A percentile compares a stretch with the other conserved stretches of the same genome.
These are phyloP conservation scores for Saccharomyces pastorianus DNA, from an alignment of 1,139 yeast genomes.

Conservation along the genomic window DNA sequence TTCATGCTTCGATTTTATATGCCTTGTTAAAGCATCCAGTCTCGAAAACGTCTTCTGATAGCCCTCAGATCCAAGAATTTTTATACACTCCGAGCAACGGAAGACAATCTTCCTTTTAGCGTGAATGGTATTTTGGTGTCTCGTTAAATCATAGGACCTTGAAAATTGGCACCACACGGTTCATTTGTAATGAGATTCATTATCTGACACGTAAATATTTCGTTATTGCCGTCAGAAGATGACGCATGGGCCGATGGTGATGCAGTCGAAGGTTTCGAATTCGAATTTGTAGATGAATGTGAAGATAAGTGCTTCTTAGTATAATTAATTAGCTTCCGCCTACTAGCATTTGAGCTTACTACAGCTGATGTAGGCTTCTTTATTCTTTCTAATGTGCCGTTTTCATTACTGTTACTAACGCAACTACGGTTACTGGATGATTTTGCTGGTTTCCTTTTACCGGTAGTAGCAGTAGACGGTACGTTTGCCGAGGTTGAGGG, in stretches of 20 bases:
- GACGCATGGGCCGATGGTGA: neutral
- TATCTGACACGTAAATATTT: slow-evolving; percentile 51
- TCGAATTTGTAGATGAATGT: neutral
- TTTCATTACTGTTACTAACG: slow-evolving; percentile 20
- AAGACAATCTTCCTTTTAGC: slow-evolving; percentile 79
- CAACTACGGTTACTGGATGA: slow-evolving; percentile 7
- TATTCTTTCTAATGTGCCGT: slow-evolving; percentile 11
- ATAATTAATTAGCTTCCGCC: neutral
- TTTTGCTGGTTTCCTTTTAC: slow-evolving; percentile 3
- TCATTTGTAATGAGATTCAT: slow-evolving; percentile 53
- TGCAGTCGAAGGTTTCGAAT: neutral
- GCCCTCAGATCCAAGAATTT: slow-evolving; percentile 37
- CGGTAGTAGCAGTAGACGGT: slow-evolving; percentile 5
- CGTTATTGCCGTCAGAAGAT: slow-evolving; percentile 20
- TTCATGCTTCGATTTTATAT: slow-evolving; percentile 76
- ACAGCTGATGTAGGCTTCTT: neutral
- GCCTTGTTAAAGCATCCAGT: slow-evolving; percentile 91
- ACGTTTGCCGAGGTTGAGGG: slow-evolving; percentile 3
- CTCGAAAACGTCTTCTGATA: slow-evolving; percentile 75
- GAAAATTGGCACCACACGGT: slow-evolving; percentile 79
- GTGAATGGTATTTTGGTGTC: slow-evolving; percentile 95
- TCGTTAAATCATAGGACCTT: slow-evolving; percentile 84
- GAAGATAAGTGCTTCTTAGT: neutral
- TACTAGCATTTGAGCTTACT: neutral
- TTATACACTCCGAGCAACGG: slow-evolving; percentile 79